Percentiles rank a stretch among this genome's conserved stretches.
phyloP scores from a whole-genome alignment of 1,284 basidiomycete genomes.

The Rhodotorula mucilaginosa region DNA sequence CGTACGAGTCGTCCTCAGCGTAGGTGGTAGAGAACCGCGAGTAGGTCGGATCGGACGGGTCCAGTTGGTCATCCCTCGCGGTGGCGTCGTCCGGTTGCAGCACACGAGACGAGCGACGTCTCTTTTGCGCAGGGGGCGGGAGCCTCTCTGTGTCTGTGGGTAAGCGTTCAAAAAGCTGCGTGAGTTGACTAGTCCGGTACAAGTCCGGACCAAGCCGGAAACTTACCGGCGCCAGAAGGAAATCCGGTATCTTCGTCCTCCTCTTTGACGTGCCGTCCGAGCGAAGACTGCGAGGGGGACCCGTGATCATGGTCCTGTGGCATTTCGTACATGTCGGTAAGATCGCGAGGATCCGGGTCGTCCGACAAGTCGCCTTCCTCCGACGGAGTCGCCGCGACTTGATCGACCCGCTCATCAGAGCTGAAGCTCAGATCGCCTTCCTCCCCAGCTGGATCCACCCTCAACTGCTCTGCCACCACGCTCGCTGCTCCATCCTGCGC shows the following conservation, averaged over 20 bases:
- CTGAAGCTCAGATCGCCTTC: too few species aligned
- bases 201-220: not conserved
- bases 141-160: too few species aligned
- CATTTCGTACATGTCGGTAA: not conserved
- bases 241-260: not conserved
- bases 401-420: too few species aligned
- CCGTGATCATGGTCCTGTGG: not conserved
- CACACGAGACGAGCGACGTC: not conserved
- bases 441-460: too few species aligned
- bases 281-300: not conserved
- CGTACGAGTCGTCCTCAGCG: constrained; percentile 8
- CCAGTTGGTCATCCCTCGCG: too few species aligned
- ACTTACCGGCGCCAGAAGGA: too few species aligned
- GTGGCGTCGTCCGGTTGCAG: not conserved
- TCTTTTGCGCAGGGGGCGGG: constrained; percentile 15
- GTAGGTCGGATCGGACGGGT: not conserved
- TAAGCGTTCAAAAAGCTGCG: constrained; percentile 1
- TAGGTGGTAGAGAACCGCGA: not conserved
- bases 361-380: too few species aligned
- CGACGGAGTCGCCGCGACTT: too few species aligned
- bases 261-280: not conserved
- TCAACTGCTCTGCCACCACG: too few species aligned
- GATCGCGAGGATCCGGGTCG: too few species aligned
- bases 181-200: not conserved
- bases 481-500: too few species aligned